Base-by-base conservation (phyloP, 164 flowering plant genomes). In the Amborella trichopoda region DNA sequence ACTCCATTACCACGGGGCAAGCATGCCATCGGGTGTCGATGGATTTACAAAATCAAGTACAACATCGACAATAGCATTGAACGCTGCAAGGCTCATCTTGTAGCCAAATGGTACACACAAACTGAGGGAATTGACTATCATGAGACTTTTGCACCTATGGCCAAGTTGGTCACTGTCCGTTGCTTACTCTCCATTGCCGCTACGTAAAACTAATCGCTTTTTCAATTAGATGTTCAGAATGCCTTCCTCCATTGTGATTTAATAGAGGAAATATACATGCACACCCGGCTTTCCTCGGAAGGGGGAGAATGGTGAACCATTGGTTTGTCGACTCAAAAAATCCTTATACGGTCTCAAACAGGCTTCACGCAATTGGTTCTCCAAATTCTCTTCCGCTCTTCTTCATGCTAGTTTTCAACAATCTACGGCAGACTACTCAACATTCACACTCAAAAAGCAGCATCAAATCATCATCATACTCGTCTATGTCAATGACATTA, bases 261-360 rank as follows among this genome's bases (percentile, higher is more conserved):
- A 11, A 12, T 23, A 18, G 50, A 47, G 21, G 50, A 47, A 16
- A 24, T 47, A 2, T 47, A 47, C 25, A 47, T 47, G 50, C 21
- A 17, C 1, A 5, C 41, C 17, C 27, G 26, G 50, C 8, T 30
- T 19, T 3, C 12, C 38, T 0, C 6, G 50, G 10, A n/a, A 12
- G 22, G 37, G 50, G 11, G 38, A 28, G 4, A 16, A 16, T 8
- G 3, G 11, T 9, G 0, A 9, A 30, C 9, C 9, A 8, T 14
- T 30, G 14, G 39, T 47, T n/a, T 47, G 23, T 13, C 16, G 21
- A 17, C 20, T 47, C 3, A 4, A 47, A 1, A 47, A 30, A 30
- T 26, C 40, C 18, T 0, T 32, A 2, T 47, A 28, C 5, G 36
- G 39, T 1, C 10, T 47, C 11, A 47, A 47, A 20, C 50, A 47